Evolutionary conservation across 306 rosid species (phyloP).

Genomic region (Vigna angularis): DNA sequence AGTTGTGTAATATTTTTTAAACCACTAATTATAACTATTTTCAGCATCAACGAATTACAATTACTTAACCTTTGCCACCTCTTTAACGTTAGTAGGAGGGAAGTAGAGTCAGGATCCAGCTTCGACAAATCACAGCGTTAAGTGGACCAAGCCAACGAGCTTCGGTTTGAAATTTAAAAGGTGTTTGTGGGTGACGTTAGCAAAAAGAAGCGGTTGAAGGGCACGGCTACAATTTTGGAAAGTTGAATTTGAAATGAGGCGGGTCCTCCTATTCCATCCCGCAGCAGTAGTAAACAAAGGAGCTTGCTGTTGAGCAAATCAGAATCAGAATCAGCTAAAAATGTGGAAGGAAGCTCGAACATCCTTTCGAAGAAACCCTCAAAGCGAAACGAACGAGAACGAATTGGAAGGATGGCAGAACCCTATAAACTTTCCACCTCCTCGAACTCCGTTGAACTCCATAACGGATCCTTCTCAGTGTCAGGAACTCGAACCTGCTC

Average conservation of each 20-base stretch:
- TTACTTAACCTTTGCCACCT: background rate
- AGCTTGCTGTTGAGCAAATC: conserved; percentile 1
- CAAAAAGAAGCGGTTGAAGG: conserved; percentile 39
- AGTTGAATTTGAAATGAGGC: conserved; percentile 58
- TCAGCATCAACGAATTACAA: background rate
- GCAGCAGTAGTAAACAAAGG: background rate
- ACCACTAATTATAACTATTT: too few relatives aligned
- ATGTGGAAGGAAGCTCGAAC: conserved; percentile 55
- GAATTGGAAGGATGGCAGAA: conserved; percentile 56
- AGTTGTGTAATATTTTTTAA: too few relatives aligned
- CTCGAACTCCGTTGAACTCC: conserved; percentile 75
- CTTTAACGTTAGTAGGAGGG: background rate
- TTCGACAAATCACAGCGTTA: background rate
- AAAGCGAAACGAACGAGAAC: conserved; percentile 68
- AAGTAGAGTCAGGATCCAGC: background rate
- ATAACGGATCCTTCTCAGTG: conserved; percentile 82
- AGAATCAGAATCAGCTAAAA: conserved; percentile 4
- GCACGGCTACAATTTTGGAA: conserved; percentile 27
- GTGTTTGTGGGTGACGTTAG: background rate
- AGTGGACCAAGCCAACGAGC: background rate
- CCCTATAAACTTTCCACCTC: conserved; percentile 63
- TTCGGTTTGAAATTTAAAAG: conserved; percentile 49
- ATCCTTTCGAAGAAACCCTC: conserved; percentile 40
- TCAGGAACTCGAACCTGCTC: conserved; percentile 46
- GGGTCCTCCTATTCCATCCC: conserved; percentile 43